Evolutionary conservation across 228 moss, liverwort and hornwort genomes (phyloP).

Genomic region (Sphagnum magellanicum): DNA sequence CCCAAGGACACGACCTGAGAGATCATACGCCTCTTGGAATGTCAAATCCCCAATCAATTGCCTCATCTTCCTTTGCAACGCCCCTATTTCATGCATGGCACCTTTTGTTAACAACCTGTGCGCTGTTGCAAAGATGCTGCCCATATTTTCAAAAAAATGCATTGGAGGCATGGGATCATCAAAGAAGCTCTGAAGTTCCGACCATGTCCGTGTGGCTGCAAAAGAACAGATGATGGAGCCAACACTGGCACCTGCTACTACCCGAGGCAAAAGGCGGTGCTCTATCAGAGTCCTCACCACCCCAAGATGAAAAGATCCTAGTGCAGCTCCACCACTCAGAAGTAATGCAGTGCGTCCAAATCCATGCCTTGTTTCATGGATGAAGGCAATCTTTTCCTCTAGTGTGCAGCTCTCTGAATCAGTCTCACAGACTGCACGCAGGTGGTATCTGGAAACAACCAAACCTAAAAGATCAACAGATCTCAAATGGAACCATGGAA

Average conservation of each 20-base stretch:
- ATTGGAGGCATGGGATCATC: conserved; percentile 88
- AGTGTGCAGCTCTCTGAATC: conserved; percentile 85
- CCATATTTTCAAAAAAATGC: conserved; percentile 96
- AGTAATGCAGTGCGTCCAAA: conserved; percentile 96
- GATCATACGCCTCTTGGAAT: conserved; percentile 96
- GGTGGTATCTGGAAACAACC: conserved; percentile 40
- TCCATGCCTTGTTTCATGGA: conserved; percentile 90
- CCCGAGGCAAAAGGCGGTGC: conserved; percentile 83
- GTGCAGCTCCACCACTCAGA: conserved; percentile 91
- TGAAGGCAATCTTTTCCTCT: conserved; percentile 91
- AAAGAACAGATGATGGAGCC: conserved; percentile 98
- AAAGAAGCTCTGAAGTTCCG: conserved; percentile 88
- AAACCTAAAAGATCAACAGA: background rate
- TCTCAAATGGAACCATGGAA: too few species aligned
- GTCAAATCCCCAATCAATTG: conserved; percentile 95
- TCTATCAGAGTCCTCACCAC: conserved; percentile 94
- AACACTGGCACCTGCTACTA: conserved; percentile 97
- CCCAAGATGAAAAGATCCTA: conserved; percentile 93
- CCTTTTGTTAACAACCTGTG: conserved; percentile 88
- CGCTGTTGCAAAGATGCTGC: conserved; percentile 94
- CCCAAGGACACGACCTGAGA: conserved; percentile 91
- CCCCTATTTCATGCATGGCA: conserved; percentile 88
- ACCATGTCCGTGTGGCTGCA: conserved; percentile 93
- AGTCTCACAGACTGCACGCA: conserved; percentile 82
- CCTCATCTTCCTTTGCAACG: conserved; percentile 85